Evolutionary conservation across 2,329 filamentous ascomycete species (phyloP).

Genomic region (Colletotrichum scovillei): DNA sequence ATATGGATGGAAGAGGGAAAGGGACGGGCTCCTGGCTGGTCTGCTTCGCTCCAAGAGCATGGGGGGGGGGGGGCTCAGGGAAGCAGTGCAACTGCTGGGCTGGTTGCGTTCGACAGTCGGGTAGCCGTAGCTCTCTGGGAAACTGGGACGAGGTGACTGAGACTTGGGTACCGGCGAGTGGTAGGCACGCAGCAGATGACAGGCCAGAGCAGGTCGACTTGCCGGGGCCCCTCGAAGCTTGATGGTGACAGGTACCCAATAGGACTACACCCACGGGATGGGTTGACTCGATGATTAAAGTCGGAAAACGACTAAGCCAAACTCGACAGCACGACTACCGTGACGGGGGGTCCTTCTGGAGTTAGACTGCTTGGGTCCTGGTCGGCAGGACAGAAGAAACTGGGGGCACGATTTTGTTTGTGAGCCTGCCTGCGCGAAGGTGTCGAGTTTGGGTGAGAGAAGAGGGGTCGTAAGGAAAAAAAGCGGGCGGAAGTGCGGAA

Average conservation of each 20-base stretch:
- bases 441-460: neutral
- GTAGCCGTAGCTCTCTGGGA: conserved; percentile 16
- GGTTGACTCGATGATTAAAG: conserved; percentile 22
- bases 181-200: conserved; percentile 33
- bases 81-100: conserved; percentile 19
- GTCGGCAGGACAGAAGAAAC: neutral
- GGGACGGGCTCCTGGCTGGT: conserved; percentile 19
- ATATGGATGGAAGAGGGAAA: neutral
- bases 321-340: conserved; percentile 29
- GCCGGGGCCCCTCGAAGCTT: conserved; percentile 38
- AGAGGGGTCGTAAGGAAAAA: neutral
- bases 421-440: neutral
- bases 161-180: conserved; percentile 26
- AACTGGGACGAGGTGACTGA: conserved; percentile 4
- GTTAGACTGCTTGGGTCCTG: neutral
- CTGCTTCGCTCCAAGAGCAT: conserved; percentile 21
- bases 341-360: conserved; percentile 7
- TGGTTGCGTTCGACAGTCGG: conserved; percentile 33
- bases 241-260: conserved; percentile 37
- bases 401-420: conserved; percentile 5
- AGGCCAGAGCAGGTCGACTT: conserved; percentile 33
- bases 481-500: conserved; percentile 27
- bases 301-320: conserved; percentile 24
- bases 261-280: conserved; percentile 31
- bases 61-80: conserved; percentile 6